Evolutionary conservation across 192 early-diverging fungal species (phyloP).

Genomic region (Mortierella alpina): DNA sequence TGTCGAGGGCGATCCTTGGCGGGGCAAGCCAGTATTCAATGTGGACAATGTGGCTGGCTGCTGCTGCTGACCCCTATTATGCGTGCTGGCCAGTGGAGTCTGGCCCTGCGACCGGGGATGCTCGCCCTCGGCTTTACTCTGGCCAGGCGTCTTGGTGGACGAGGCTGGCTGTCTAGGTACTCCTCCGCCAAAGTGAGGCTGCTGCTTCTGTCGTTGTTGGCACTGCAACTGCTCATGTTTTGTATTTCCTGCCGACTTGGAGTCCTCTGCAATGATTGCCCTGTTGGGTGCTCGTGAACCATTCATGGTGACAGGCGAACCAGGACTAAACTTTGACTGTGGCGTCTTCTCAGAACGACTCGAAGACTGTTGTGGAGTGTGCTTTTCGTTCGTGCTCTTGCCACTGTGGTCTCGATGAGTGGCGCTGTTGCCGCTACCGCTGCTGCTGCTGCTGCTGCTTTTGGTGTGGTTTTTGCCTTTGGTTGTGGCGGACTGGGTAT

Average conservation of each 20-base stretch:
- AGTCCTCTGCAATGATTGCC: background rate
- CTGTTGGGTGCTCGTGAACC: background rate
- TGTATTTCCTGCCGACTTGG: background rate
- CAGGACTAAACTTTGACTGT: too few species aligned
- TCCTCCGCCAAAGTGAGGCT: conserved; percentile 19
- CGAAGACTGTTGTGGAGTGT: too few species aligned
- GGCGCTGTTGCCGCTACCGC: conserved; percentile 3
- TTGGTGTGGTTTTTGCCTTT: conserved; percentile 3
- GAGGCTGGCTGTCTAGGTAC: conserved; percentile 15
- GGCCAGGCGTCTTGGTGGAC: background rate
- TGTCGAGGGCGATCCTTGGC: conserved; percentile 4
- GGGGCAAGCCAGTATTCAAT: conserved; percentile 4
- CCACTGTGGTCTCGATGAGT: background rate
- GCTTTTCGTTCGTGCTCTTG: too few species aligned
- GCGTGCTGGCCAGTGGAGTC: too few species aligned
- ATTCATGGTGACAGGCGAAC: background rate
- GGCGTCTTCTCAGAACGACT: too few species aligned
- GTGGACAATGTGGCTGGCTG: background rate
- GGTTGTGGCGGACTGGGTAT: background rate
- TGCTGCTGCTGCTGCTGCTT: conserved; percentile 5
- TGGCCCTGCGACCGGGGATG: conserved; percentile 12
- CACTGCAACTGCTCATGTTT: conserved; percentile 12
- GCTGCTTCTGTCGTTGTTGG: conserved; percentile 24
- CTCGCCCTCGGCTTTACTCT: background rate
- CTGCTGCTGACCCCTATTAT: background rate